These are phyloP conservation scores for Ceratocystis harringtonii DNA, from an alignment of 2,329 filamentous ascomycete genomes.

Conservation along the genomic window DNA sequence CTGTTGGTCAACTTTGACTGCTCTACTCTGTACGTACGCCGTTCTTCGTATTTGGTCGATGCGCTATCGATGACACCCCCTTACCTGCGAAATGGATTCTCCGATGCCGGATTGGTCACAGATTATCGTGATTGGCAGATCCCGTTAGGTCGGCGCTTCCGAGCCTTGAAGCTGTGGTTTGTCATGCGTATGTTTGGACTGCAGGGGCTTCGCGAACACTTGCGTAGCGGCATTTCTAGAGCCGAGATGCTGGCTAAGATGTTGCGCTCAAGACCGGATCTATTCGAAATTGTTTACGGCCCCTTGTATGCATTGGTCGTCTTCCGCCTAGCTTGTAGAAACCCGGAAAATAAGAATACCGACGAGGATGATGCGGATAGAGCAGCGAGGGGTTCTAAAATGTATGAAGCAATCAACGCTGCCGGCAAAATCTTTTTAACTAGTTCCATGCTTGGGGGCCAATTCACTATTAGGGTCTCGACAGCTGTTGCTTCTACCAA, in stretches of 20 bases:
- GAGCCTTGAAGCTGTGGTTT: conserved; percentile 89
- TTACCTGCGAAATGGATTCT: conserved; percentile 69
- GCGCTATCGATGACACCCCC: conserved; percentile 65
- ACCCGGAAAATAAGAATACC: conserved; percentile 19
- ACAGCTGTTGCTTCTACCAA: conserved; percentile 52
- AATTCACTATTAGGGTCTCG: conserved; percentile 68
- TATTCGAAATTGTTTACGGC: conserved; percentile 61
- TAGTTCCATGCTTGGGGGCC: conserved; percentile 54
- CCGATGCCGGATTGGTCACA: conserved; percentile 69
- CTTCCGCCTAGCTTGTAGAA: conserved; percentile 42
- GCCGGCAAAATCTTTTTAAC: conserved; percentile 72
- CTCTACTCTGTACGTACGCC: conserved; percentile 65
- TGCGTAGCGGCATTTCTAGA: conserved; percentile 51
- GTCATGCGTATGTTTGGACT: conserved; percentile 73
- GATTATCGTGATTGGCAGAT: conserved; percentile 98
- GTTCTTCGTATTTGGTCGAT: conserved; percentile 59
- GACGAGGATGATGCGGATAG: conserved; percentile 32
- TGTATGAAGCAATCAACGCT: conserved; percentile 61
- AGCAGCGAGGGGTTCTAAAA: conserved; percentile 54
- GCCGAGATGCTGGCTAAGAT: conserved; percentile 56
- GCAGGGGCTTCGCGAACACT: conserved; percentile 56
- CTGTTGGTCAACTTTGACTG: conserved; percentile 83
- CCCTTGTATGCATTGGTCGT: conserved; percentile 70
- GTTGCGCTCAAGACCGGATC: conserved; percentile 43
- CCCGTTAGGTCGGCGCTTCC: conserved; percentile 75